Evolutionary conservation across 148 eudicot genomes (phyloP), one percentile per base, ranked within the genome.

Genomic region (Nepenthes gracilis): DNA sequence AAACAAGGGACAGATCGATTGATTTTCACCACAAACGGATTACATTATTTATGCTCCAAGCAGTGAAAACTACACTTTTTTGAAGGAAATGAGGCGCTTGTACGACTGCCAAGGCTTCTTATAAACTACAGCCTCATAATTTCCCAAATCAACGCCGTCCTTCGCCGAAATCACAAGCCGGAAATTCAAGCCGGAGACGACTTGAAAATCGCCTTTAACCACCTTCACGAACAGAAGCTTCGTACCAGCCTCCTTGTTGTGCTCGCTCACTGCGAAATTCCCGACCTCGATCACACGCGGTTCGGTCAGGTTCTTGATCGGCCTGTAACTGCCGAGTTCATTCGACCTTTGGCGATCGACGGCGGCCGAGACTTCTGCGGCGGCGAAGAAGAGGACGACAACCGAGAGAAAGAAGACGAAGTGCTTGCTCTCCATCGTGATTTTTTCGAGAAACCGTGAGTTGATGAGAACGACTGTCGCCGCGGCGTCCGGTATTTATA

Each of bases 111-210:
- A 69, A 1, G 76, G 69, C 70, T 65, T 73, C 3, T 67, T 70
- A 55, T 70, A 81, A 13, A 75, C 80, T 36, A 66, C 66, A 0
- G 85, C 82, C 55, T 60, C 32, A 47, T 77, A 81, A 6, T 53
- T 57, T 1, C 32, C 35, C 1, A 13, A 0, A n/a, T 2, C 67
- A 32, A 1, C 15, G 43, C 66, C 77, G 59, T 72, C 71, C 33
- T 58, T 60, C 9, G 78, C 82, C 12, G 71, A 10, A 47, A 81
- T 65, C 8, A 58, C 49, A 2, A 81, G 69, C 55, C 57, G 57
- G 69, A 75, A 81, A 65, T 72, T 72, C 32, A 43, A 64, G 33
- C 85, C 85, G 2, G 75, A 51, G 1, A 78, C 85, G 13, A 70
- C 85, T 49, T 75, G 82, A 8, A 37, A 43, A 47, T 72, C 76